phyloP scores from a whole-genome alignment of 371 early-diverging fungal genomes.

The Apophysomyces ossiformis region DNA sequence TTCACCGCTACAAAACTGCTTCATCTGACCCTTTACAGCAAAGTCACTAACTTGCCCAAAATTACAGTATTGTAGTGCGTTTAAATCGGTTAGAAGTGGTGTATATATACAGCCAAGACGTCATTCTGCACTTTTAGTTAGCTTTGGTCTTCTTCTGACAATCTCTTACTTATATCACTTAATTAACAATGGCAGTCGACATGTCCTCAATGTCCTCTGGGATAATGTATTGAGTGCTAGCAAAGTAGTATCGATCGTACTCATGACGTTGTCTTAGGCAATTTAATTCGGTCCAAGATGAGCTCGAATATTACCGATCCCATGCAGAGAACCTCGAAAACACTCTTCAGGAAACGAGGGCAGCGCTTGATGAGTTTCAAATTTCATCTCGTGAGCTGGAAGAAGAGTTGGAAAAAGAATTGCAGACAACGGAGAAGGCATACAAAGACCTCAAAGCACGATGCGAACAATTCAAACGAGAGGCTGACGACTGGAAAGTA shows the following conservation, averaged over 20 bases:
- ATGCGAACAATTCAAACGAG: constrained; percentile 58
- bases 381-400: constrained; percentile 64
- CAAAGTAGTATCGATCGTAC: not conserved
- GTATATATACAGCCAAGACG: not conserved
- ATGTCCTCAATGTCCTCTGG: constrained; percentile 21
- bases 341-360: constrained; percentile 60
- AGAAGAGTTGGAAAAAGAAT: constrained; percentile 67
- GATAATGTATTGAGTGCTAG: constrained; percentile 16
- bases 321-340: constrained; percentile 53
- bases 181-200: constrained; percentile 16
- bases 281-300: constrained; percentile 57
- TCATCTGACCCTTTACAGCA: no score
- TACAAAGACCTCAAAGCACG: constrained; percentile 65
- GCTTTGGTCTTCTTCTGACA: not conserved
- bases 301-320: constrained; percentile 61
- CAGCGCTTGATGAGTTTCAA: constrained; percentile 67
- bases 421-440: constrained; percentile 64
- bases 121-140: not conserved
- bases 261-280: constrained; percentile 30
- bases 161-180: constrained; percentile 7
- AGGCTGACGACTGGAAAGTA: constrained; percentile 80
- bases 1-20: no score
- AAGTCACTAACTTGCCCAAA: no score
- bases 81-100: no score
- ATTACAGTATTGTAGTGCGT: no score